Evolutionary conservation across 192 early-diverging fungal genomes (phyloP).

Genomic region (Dissophora ornata): DNA sequence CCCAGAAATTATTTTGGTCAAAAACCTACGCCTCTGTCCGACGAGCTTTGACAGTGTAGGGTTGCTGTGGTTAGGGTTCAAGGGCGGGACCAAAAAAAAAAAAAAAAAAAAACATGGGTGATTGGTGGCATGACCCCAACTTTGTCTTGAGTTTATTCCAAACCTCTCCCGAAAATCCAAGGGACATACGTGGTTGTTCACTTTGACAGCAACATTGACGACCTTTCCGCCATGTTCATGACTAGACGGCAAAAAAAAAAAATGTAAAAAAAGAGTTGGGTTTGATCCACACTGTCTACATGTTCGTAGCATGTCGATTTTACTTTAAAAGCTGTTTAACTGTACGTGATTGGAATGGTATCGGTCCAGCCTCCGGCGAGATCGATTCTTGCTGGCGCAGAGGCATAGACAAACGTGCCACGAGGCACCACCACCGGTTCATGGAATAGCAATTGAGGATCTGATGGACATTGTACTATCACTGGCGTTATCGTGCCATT

Average conservation of each 20-base stretch:
- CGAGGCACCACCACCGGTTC: slow-evolving; percentile 6
- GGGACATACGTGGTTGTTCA: slow-evolving; percentile 21
- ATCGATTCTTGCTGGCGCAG: slow-evolving; percentile 35
- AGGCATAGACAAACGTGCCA: slow-evolving; percentile 40
- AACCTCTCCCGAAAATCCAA: too few species aligned
- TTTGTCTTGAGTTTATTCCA: too few species aligned
- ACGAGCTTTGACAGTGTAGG: not conserved
- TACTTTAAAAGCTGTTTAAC: not conserved
- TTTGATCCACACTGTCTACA: not conserved
- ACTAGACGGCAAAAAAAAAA: slow-evolving; percentile 8
- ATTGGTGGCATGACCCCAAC: too few species aligned
- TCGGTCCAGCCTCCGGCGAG: slow-evolving; percentile 50
- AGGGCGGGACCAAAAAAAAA: not conserved
- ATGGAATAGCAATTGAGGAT: not conserved
- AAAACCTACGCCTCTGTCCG: too few species aligned
- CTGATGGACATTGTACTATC: too few species aligned
- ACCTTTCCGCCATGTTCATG: slow-evolving; percentile 54
- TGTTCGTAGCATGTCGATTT: not conserved
- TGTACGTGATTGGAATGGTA: slow-evolving; percentile 51
- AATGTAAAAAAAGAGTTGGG: too few species aligned
- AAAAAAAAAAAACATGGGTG: not conserved
- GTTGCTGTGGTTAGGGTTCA: not conserved
- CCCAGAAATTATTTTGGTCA: too few species aligned
- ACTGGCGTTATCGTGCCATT: not conserved
- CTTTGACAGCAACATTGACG: slow-evolving; percentile 48